phyloP scores from a whole-genome alignment of 176 grass and related monocot species.

The Eremochloa ophiuroides region DNA sequence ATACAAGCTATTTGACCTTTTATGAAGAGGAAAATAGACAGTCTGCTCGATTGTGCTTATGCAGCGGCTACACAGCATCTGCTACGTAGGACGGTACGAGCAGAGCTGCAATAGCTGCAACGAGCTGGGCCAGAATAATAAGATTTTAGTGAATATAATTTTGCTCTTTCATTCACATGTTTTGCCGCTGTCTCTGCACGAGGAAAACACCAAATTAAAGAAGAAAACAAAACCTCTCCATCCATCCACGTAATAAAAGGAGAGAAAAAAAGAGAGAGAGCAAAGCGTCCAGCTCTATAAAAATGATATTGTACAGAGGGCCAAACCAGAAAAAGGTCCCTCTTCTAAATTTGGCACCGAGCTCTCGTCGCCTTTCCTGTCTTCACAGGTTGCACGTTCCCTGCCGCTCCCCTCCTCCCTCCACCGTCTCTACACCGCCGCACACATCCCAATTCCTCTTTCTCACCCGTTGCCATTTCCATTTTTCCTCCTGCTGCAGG shows the following conservation, averaged over 20 bases:
- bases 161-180: neutral
- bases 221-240: neutral
- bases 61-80: too few species aligned
- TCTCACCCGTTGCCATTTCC: neutral
- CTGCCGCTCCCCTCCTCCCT: neutral
- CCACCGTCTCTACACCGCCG: neutral
- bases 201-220: neutral
- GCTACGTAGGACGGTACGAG: too few species aligned
- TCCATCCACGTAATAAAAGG: neutral
- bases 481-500: neutral
- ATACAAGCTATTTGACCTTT: neutral
- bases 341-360: slow-evolving; percentile 49
- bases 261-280: neutral
- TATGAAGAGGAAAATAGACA: too few species aligned
- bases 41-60: too few species aligned
- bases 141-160: neutral
- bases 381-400: neutral
- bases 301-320: neutral
- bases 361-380: slow-evolving; percentile 22
- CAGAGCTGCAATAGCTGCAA: too few species aligned
- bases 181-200: neutral
- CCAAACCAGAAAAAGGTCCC: neutral
- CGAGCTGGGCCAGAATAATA: neutral
- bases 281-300: neutral
- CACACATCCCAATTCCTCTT: slow-evolving; percentile 2